These are phyloP conservation scores for Aureobasidium namibiae DNA, from an alignment of 2,329 filamentous ascomycete genomes.

Conservation along the genomic window DNA sequence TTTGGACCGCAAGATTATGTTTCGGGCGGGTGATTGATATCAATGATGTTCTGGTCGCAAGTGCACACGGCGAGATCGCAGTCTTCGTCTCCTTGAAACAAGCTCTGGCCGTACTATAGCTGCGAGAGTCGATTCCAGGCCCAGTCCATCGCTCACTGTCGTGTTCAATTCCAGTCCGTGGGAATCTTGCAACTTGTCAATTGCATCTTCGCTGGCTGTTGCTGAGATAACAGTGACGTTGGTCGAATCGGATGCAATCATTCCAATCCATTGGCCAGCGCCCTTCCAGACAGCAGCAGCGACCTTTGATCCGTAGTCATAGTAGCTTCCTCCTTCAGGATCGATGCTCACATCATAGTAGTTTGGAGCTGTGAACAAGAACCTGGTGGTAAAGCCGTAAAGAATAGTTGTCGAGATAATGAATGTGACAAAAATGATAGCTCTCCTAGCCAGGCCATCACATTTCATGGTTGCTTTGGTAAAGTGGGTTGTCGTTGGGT, in stretches of 20 bases:
- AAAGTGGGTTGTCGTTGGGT: neutral
- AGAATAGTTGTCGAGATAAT: neutral
- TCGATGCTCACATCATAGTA: neutral
- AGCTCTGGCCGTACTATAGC: neutral
- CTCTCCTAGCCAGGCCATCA: neutral
- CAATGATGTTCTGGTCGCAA: too few species aligned
- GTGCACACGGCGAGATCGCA: neutral
- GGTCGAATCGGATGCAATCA: neutral
- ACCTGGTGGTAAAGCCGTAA: neutral
- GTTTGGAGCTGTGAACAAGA: neutral
- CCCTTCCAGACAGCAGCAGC: constrained; percentile 2
- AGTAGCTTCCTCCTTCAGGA: neutral
- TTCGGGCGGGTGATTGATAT: neutral
- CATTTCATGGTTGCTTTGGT: neutral
- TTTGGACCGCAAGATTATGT: too few species aligned
- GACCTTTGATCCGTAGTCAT: neutral
- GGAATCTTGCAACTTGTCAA: neutral
- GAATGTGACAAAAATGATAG: neutral
- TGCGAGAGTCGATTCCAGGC: neutral
- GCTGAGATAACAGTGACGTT: neutral
- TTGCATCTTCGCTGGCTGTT: neutral
- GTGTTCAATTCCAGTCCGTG: neutral
- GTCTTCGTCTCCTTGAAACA: neutral
- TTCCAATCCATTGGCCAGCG: neutral
- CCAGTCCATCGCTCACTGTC: neutral